A percentile compares a stretch with the other conserved stretches of the same genome.
Evolutionary conservation across 495 filamentous ascomycete species (phyloP).

Genomic region (Podospora pseudopauciseta): DNA sequence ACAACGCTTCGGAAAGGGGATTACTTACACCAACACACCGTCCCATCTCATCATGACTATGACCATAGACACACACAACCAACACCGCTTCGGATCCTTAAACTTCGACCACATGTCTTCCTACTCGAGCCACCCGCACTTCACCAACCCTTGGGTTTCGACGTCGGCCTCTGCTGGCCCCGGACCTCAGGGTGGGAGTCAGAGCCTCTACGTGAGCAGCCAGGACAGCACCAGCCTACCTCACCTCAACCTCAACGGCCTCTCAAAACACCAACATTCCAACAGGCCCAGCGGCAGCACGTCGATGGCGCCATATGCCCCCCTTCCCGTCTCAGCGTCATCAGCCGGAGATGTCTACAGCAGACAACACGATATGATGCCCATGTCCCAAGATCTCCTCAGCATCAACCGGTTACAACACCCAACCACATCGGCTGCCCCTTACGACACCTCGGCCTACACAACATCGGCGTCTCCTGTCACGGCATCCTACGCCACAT

Average conservation of each 20-base stretch:
- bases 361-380: constrained; percentile 63
- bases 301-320: constrained; percentile 66
- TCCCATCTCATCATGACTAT: constrained; percentile 62
- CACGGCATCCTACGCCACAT: constrained; percentile 63
- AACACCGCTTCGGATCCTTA: constrained; percentile 78
- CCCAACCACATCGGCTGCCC: constrained; percentile 44
- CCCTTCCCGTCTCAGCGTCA: constrained; percentile 65
- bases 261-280: constrained; percentile 40
- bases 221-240: constrained; percentile 30
- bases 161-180: constrained; percentile 25
- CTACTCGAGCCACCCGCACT: constrained; percentile 66
- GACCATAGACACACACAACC: constrained; percentile 72
- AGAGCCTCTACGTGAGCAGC: constrained; percentile 53
- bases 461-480: constrained; percentile 57
- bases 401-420: constrained; percentile 51
- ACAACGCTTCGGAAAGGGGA: constrained; percentile 17
- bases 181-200: constrained; percentile 37
- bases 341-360: constrained; percentile 61
- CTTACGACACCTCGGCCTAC: constrained; percentile 47
- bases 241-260: constrained; percentile 43
- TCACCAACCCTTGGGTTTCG: constrained; percentile 85
- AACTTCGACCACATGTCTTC: constrained; percentile 72
- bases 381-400: constrained; percentile 69
- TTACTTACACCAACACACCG: constrained; percentile 18
- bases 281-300: constrained; percentile 40